Evolutionary conservation across 2,329 filamentous ascomycete genomes (phyloP).

Genomic region (Scedosporium apiospermum): DNA sequence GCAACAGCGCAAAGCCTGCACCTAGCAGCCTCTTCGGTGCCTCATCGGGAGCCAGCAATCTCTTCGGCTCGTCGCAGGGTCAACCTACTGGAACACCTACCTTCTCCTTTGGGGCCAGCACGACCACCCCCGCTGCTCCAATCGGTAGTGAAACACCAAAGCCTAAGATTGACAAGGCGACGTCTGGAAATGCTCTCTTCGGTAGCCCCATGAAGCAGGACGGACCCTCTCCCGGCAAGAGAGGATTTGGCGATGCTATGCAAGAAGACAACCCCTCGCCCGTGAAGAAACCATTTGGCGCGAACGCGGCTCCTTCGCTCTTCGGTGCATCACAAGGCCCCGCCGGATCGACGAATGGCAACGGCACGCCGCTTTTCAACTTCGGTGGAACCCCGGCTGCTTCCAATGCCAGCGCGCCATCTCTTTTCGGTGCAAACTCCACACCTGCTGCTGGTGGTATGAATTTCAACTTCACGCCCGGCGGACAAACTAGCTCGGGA

Average conservation of each 20-base stretch:
- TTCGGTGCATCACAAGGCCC: constrained; percentile 14
- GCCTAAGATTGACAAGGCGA: constrained; percentile 14
- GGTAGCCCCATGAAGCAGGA: constrained; percentile 34
- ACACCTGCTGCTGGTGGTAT: constrained; percentile 12
- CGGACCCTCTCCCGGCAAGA: constrained; percentile 12
- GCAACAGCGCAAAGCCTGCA: constrained; percentile 6
- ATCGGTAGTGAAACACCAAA: constrained; percentile 17
- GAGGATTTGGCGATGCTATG: constrained; percentile 10
- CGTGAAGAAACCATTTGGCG: constrained; percentile 19
- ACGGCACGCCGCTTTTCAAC: constrained; percentile 23
- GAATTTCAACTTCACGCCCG: constrained; percentile 2
- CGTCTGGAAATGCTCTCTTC: constrained; percentile 12
- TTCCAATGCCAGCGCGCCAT: constrained; percentile 16
- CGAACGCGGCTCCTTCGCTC: constrained; percentile 11
- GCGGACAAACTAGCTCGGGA: constrained; percentile 8
- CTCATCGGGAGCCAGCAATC: constrained; percentile 12
- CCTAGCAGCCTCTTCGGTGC: constrained; percentile 9
- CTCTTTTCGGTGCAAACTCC: constrained; percentile 27
- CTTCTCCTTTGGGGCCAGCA: constrained; percentile 22
- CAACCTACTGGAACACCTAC: constrained; percentile 14
- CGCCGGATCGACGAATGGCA: constrained; percentile 5
- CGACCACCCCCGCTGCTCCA: constrained; percentile 11
- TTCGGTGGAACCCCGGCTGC: constrained; percentile 19
- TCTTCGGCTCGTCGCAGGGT: constrained; percentile 19
- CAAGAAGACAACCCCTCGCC: constrained; percentile 20